Percentiles rank a stretch among this genome's conserved stretches.
Conservation (phyloP, 495 filamentous ascomycete species). For the Aspergillus taichungensis region DNA sequence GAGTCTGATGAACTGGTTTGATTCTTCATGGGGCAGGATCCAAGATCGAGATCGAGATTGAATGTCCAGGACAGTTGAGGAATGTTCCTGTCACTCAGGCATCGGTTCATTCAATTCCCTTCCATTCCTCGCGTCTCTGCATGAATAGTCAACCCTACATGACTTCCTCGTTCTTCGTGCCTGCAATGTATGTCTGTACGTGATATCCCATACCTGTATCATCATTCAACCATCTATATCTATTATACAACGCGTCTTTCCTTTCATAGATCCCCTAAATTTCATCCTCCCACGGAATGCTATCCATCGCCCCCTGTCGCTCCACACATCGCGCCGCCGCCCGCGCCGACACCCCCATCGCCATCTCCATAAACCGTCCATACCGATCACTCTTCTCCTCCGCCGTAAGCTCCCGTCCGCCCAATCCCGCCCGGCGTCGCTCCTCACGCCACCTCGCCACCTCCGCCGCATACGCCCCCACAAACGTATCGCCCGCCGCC, state of each 20-base stretch:
- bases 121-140: neutral
- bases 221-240: neutral
- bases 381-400: slow-evolving; percentile 37
- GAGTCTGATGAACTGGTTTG: too few species aligned
- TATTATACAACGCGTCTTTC: neutral
- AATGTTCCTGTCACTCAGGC: too few species aligned
- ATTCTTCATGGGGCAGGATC: too few species aligned
- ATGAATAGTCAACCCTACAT: neutral
- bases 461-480: slow-evolving; percentile 74
- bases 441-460: slow-evolving; percentile 38
- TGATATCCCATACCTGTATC: neutral
- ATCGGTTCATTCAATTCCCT: neutral
- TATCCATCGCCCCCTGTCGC: slow-evolving; percentile 69
- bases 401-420: slow-evolving; percentile 20
- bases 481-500: slow-evolving; percentile 90
- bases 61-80: too few species aligned
- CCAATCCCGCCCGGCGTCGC: slow-evolving; percentile 24
- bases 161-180: neutral
- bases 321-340: slow-evolving; percentile 73
- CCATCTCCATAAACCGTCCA: slow-evolving; percentile 46
- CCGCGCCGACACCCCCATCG: slow-evolving; percentile 58
- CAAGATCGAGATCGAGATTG: too few species aligned
- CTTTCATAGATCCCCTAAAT: slow-evolving; percentile 24
- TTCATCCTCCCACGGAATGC: slow-evolving; percentile 85
- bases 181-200: neutral